Conservation (phyloP, 306 rosid genomes). For the Trichosanthes cucumerina region DNA sequence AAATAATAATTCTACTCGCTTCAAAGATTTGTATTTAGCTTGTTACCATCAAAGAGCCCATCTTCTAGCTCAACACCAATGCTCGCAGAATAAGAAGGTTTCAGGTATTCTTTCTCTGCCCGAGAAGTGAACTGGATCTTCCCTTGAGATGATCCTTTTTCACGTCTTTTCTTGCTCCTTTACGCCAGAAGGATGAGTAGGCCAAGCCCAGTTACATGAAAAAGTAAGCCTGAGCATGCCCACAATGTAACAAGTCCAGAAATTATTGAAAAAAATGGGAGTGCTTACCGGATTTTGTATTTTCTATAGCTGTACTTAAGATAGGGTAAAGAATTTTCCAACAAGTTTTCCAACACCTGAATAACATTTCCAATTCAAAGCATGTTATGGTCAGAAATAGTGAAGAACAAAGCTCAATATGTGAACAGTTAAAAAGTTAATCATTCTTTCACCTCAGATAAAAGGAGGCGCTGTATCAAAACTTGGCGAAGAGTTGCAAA, state of each 20-base stretch:
- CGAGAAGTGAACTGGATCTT: constrained; percentile 63
- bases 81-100: constrained; percentile 89
- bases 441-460: constrained; percentile 60
- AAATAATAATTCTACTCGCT: neutral
- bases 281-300: constrained; percentile 65
- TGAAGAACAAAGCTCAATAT: constrained; percentile 6
- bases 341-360: constrained; percentile 79
- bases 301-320: constrained; percentile 80
- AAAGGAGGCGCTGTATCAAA: constrained; percentile 80
- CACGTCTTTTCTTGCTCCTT: constrained; percentile 56
- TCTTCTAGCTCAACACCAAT: constrained; percentile 90
- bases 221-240: neutral
- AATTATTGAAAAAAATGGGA: constrained; percentile 6
- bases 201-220: constrained; percentile 15
- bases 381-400: constrained; percentile 4
- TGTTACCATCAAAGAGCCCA: constrained; percentile 88
- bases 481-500: constrained; percentile 80
- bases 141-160: constrained; percentile 46
- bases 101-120: constrained; percentile 93
- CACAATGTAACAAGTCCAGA: neutral
- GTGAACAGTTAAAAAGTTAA: neutral
- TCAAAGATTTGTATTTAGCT: neutral
- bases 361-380: constrained; percentile 15
- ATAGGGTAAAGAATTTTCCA: constrained; percentile 83
- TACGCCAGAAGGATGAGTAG: constrained; percentile 18